These are phyloP conservation scores for Hamigera avellanea DNA, from an alignment of 495 filamentous ascomycete species.

Conservation along the genomic window DNA sequence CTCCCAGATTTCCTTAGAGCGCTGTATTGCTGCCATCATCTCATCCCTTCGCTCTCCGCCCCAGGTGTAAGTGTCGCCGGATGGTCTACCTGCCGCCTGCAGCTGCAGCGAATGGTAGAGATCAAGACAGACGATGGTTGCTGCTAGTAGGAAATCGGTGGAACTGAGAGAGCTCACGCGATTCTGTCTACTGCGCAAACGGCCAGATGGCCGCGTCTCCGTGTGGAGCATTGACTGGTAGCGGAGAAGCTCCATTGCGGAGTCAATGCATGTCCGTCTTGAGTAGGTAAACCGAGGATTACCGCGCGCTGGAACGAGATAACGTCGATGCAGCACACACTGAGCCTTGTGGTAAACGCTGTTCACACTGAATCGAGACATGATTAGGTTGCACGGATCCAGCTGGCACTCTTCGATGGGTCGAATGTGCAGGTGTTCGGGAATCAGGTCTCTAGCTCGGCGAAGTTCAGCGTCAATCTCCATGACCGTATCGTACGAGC, in stretches of 20 bases:
- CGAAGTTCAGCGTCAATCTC: constrained; percentile 68
- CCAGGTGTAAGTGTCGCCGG: constrained; percentile 53
- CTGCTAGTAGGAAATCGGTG: constrained; percentile 78
- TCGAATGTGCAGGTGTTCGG: constrained; percentile 66
- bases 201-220: constrained; percentile 62
- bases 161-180: constrained; percentile 68
- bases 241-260: constrained; percentile 66
- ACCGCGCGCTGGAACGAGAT: constrained; percentile 62
- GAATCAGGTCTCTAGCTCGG: constrained; percentile 56
- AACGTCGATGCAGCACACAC: constrained; percentile 80
- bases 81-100: constrained; percentile 24
- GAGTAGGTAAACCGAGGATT: constrained; percentile 77
- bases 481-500: constrained; percentile 75
- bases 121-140: constrained; percentile 82
- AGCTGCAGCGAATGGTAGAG: constrained; percentile 37
- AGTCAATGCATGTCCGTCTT: constrained; percentile 75
- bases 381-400: constrained; percentile 69
- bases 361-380: constrained; percentile 62
- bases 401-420: constrained; percentile 64
- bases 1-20: constrained; percentile 68
- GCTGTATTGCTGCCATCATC: constrained; percentile 63
- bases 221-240: constrained; percentile 65
- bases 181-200: constrained; percentile 58
- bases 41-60: constrained; percentile 56
- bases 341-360: constrained; percentile 84